Conservation (phyloP, 768 basidiomycete genomes). For the Russula abietina region DNA sequence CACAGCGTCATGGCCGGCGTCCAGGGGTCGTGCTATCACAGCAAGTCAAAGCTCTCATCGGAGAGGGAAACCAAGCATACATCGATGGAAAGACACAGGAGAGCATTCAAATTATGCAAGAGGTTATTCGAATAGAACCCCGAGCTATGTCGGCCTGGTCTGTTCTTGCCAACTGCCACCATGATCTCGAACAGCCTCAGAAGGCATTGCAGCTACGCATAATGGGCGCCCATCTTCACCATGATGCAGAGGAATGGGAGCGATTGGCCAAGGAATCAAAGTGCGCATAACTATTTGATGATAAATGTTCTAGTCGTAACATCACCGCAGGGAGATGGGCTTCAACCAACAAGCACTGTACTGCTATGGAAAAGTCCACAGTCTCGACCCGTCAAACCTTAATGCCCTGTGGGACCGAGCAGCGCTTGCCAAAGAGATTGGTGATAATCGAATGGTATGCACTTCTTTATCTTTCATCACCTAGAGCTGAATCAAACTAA, state of each 20-base stretch:
- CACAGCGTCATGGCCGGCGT: conserved; percentile 37
- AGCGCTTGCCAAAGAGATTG: conserved; percentile 67
- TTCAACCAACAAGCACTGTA: conserved; percentile 85
- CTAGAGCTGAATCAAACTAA: conserved; percentile 24
- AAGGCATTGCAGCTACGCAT: conserved; percentile 79
- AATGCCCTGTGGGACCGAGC: conserved; percentile 90
- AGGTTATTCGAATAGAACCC: conserved; percentile 92
- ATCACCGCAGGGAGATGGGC: conserved; percentile 48
- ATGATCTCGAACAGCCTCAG: conserved; percentile 59
- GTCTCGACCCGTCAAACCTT: conserved; percentile 72
- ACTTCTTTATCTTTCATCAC: neutral
- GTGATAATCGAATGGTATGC: conserved; percentile 60
- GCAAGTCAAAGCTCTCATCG: conserved; percentile 68
- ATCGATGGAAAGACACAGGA: conserved; percentile 60
- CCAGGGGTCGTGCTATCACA: conserved; percentile 58
- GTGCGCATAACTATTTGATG: conserved; percentile 36
- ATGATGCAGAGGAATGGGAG: conserved; percentile 86
- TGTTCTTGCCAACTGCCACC: conserved; percentile 79
- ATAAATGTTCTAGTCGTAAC: neutral
- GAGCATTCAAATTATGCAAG: conserved; percentile 76
- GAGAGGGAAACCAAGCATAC: conserved; percentile 83
- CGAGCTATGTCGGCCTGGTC: conserved; percentile 80
- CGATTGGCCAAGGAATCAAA: conserved; percentile 67
- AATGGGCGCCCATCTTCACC: conserved; percentile 83
- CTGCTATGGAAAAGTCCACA: conserved; percentile 80